Base-by-base conservation (phyloP, 2,329 filamentous ascomycete genomes). In the Aspergillus calidoustus region DNA sequence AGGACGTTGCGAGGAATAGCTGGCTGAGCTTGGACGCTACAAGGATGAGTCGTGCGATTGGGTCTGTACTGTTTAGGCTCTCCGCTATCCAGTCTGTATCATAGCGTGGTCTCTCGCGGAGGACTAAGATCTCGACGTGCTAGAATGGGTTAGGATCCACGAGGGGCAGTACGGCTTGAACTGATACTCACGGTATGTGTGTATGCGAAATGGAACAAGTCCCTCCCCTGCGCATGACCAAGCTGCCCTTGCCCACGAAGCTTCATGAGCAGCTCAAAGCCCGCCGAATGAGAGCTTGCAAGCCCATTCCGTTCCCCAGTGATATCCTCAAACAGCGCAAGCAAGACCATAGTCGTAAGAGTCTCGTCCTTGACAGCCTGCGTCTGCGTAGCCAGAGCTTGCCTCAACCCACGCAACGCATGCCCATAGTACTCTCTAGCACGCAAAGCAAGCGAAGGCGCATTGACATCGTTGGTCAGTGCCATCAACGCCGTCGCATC, bases 241-340 rank as follows among this genome's bases (percentile, higher is more conserved):
- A 77, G 51, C 50, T 76, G 72, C 17, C 65, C 62, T 49, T 71
- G 65, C 3, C 75, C 76, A 57, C 76, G 68, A 25, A 77, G 55
- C 55, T 72, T 74, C 68, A 73, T 73, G 41, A 78, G 59, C 6
- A 76, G 65, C 48, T 76, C 74, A 55, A 78, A 72, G 1, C 76
- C 76, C 7, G 69, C 71, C 4, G 72, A 73, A 64, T 78, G 76
- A 7, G 76, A 76, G 59, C 76, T 76, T 2, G 67, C 63, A 25
- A 78, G 62, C 5, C 74, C 71, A 59, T 73, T 74, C 1, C 76
- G 67, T 54, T 78, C 75, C 6, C 76, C 75, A 1, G 69, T 70
- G 22, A 77, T 76, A 62, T 77, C 76, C 55, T 80, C 77, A 61
- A 75, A 80, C 3, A 78, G 50, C 8, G 74, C 73, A 2, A 79